Evolutionary conservation across 2,329 filamentous ascomycete genomes (phyloP).

Genomic region (Cordyceps tenuipes): DNA sequence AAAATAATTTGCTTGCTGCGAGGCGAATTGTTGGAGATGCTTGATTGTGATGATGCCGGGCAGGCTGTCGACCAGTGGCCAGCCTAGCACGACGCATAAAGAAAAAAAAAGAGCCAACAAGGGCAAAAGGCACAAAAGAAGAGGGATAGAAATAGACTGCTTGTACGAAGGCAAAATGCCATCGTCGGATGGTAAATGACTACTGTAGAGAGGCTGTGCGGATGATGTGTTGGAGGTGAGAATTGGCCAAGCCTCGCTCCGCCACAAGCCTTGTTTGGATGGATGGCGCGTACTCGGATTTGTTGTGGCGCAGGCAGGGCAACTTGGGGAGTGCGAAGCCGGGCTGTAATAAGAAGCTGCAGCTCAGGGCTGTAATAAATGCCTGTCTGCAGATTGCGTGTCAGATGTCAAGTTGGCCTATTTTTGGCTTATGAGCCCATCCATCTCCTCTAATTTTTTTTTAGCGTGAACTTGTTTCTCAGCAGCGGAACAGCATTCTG

Average conservation of each 20-base stretch:
- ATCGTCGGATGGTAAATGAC: not conserved
- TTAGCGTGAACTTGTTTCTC: not conserved
- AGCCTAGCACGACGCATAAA: no score
- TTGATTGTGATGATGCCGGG: not conserved
- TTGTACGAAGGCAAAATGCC: no score
- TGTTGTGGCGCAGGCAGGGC: not conserved
- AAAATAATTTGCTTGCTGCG: not conserved
- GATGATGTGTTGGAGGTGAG: no score
- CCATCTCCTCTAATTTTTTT: not conserved
- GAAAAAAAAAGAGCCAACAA: not conserved
- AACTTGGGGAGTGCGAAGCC: not conserved
- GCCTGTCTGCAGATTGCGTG: not conserved
- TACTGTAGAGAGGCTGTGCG: not conserved
- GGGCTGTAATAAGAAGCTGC: not conserved
- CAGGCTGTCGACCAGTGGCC: not conserved
- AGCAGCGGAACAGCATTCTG: not conserved
- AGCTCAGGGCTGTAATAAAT: not conserved
- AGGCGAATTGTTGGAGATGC: no score
- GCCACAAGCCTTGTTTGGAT: constrained; percentile 1
- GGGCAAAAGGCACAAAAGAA: not conserved
- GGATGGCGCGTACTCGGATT: constrained; percentile 1
- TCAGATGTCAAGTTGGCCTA: not conserved
- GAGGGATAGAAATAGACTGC: no score
- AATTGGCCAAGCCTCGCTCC: not conserved
- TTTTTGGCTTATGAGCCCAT: not conserved